These are phyloP conservation scores for Ascochyta pisi DNA, from an alignment of 2,329 filamentous ascomycete species.

Conservation along the genomic window DNA sequence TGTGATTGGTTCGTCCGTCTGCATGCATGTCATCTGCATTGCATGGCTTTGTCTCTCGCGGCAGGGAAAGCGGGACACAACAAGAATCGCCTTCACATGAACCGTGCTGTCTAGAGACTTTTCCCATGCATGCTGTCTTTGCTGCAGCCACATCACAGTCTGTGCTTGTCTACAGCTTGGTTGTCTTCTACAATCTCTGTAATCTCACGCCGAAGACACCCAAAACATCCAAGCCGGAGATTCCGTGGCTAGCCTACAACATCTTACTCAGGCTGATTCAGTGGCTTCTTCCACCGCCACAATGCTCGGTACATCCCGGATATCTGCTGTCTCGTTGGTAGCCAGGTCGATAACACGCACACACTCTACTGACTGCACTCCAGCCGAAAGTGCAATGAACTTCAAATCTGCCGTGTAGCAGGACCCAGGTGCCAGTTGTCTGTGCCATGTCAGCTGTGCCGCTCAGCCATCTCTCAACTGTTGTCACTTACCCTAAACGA, in stretches of 20 bases:
- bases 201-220: too few species aligned
- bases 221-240: too few species aligned
- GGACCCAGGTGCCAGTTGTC: constrained; percentile 71
- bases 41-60: not conserved
- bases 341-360: constrained; percentile 75
- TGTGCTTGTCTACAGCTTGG: not conserved
- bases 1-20: constrained; percentile 3
- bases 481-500: constrained; percentile 67
- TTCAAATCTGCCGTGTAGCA: constrained; percentile 77
- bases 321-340: constrained; percentile 78
- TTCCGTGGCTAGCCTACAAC: too few species aligned
- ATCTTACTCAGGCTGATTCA: too few species aligned
- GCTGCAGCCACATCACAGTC: not conserved
- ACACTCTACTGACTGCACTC: constrained; percentile 74
- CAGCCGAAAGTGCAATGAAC: constrained; percentile 71
- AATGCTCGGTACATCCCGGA: constrained; percentile 75
- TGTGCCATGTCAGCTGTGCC: constrained; percentile 37
- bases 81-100: too few species aligned
- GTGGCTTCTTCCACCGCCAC: constrained; percentile 48
- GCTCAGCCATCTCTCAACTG: not conserved
- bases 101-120: too few species aligned
- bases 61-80: too few species aligned
- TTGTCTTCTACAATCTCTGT: not conserved
- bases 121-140: too few species aligned
- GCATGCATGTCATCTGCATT: constrained; percentile 8